phyloP scores from a whole-genome alignment of 1,284 basidiomycete species.

The Apiotrichum brassicae region DNA sequence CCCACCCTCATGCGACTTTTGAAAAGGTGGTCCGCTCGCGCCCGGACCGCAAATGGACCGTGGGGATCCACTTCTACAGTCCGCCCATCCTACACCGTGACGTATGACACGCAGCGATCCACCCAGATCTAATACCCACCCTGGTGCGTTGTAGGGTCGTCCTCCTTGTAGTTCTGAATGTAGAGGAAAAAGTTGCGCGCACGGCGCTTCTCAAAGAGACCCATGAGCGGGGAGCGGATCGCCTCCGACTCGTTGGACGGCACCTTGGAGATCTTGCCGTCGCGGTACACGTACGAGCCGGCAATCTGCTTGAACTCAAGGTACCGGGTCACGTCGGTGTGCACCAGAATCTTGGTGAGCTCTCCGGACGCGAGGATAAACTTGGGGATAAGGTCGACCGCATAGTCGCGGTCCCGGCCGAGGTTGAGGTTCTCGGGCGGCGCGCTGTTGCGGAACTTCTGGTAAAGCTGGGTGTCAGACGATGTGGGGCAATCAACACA shows the following conservation, averaged over 20 bases:
- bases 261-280: conserved; percentile 95
- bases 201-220: conserved; percentile 94
- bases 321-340: conserved; percentile 98
- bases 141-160: conserved; percentile 91
- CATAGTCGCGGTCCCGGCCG: conserved; percentile 91
- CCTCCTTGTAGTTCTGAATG: conserved; percentile 89
- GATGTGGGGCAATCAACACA: conserved; percentile 38
- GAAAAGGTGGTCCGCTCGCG: too few relatives aligned
- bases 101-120: not conserved
- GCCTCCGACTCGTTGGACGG: conserved; percentile 98
- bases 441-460: conserved; percentile 69
- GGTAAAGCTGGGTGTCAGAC: conserved; percentile 65
- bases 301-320: conserved; percentile 99
- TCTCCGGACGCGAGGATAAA: conserved; percentile 99
- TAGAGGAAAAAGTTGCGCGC: conserved; percentile 99
- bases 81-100: too few relatives aligned
- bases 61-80: too few relatives aligned
- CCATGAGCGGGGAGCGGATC: conserved; percentile 90
- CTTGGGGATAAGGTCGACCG: conserved; percentile 87
- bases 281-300: conserved; percentile 94
- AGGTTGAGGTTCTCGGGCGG: conserved; percentile 60
- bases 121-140: conserved; percentile 52
- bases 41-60: too few relatives aligned
- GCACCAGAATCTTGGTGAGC: conserved; percentile 95
- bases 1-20: too few relatives aligned